Conservation (phyloP, 805 yeast species). For the Kockiozyma suomiensis region DNA sequence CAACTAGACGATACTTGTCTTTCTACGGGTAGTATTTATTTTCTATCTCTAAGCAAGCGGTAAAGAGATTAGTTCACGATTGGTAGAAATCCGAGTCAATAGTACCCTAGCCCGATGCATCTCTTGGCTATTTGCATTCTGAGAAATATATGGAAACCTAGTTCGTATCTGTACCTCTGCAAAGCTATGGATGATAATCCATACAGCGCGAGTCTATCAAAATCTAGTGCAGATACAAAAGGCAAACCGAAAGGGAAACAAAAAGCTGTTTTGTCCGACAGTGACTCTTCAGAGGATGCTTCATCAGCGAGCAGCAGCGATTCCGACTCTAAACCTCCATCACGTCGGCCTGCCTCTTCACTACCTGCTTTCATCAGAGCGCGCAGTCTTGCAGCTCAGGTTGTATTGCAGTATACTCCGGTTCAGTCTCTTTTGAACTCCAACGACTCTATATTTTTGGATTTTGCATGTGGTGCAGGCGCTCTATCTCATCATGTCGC, state of each 20-base stretch:
- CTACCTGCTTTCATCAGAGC: conserved; percentile 7
- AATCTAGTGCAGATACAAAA: neutral
- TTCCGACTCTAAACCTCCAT: neutral
- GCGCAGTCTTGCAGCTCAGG: conserved; percentile 8
- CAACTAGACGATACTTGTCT: no score
- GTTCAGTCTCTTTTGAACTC: neutral
- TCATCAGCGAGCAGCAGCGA: neutral
- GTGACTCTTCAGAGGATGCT: neutral
- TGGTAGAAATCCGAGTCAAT: no score
- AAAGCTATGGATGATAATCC: no score
- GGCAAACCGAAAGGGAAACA: neutral
- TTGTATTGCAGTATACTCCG: neutral
- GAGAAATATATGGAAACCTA: no score
- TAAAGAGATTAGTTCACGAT: no score
- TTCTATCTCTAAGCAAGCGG: no score
- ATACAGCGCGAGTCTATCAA: neutral
- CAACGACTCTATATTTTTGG: conserved; percentile 9
- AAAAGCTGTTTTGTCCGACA: neutral
- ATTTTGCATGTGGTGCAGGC: conserved; percentile 32
- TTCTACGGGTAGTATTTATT: no score
- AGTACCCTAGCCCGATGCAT: no score
- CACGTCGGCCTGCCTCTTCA: neutral
- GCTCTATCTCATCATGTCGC: conserved; percentile 26
- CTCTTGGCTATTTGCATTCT: no score
- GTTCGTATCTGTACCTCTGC: no score